Evolutionary conservation across 1,139 yeast species (phyloP), one percentile per base, ranked within the genome.

Genomic region (Candida sanyaensis): DNA sequence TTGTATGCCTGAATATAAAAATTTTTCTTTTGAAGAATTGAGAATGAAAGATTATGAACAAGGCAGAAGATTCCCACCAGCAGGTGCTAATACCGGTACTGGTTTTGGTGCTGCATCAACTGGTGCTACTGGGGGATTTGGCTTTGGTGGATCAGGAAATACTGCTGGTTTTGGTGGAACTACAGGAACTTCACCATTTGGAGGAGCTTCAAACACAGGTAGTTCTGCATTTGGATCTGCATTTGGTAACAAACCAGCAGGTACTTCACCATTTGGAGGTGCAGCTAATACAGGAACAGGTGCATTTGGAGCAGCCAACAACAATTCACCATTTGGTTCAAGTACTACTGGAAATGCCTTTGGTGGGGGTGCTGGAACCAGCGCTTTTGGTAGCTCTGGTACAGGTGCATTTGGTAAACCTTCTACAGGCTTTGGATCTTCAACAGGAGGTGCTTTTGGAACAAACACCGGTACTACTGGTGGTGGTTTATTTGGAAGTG

Each of bases 1-100:
- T 21, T 80, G 89, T 38, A 92, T 93, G 98, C 96, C 96, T 11
- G 96, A 90, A 61, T 93, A 93, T 64, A 77, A 79, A 56, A 84
- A 84, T 59, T 88, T 70, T 59, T 88, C 96, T 0, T 81, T 86
- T 60, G 97, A 92, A 65, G 99, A 93, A 65, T 78, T 93, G 66
- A 80, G 99, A 64, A 72, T 81, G 57, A 93, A 88, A 65, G 99
- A 93, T 68, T 93, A 93, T 64, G 83, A 84, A 60, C 89, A 84
- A 53, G 83, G 82, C 52, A 77, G 96, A 56, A 80, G 84, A 48
- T 83, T 60, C 55, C 88, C 87, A 21, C 87, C 86, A n/a, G 49
- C 63, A 10, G 62, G 64, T 13, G 52, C 56, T 40, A 54, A 57
- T 6, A 48, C 60, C 28, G 45, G 53, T 2, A 43, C 55, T 21